A percentile compares a stretch with the other conserved stretches of the same genome.
Conservation (phyloP, 352 stramenopile genomes). For the Aphanomyces cochlioides region DNA sequence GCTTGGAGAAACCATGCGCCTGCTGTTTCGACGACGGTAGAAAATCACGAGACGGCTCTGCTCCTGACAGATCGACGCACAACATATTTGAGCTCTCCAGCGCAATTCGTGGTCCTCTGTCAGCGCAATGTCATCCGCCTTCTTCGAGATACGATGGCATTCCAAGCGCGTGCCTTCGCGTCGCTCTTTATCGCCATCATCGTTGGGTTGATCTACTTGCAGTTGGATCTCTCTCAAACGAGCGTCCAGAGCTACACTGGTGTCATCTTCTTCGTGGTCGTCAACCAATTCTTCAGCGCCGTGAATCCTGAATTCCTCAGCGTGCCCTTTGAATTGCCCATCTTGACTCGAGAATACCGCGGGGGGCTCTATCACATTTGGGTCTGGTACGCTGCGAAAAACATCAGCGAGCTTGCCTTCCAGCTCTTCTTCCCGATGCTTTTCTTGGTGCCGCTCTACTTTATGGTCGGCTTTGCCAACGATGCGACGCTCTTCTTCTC, state of each 20-base stretch:
- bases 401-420: constrained; percentile 46
- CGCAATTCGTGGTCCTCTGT: constrained; percentile 43
- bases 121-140: constrained; percentile 44
- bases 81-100: constrained; percentile 30
- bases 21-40: too few species aligned
- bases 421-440: constrained; percentile 47
- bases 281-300: constrained; percentile 47
- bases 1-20: constrained; percentile 33
- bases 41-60: too few species aligned
- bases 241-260: constrained; percentile 48
- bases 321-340: constrained; percentile 44
- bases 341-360: constrained; percentile 46
- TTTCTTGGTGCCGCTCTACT: constrained; percentile 40
- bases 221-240: constrained; percentile 40
- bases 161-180: constrained; percentile 36
- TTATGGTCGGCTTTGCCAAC: constrained; percentile 44
- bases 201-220: constrained; percentile 46
- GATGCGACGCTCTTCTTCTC: constrained; percentile 39
- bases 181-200: constrained; percentile 43
- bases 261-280: constrained; percentile 43
- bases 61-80: not conserved
- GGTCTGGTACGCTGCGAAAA: constrained; percentile 52
- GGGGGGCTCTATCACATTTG: constrained; percentile 39
- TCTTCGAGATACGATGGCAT: constrained; percentile 37
- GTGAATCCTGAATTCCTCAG: constrained; percentile 39